phyloP scores from a whole-genome alignment of 495 filamentous ascomycete species.

The Daldinia grandis region DNA sequence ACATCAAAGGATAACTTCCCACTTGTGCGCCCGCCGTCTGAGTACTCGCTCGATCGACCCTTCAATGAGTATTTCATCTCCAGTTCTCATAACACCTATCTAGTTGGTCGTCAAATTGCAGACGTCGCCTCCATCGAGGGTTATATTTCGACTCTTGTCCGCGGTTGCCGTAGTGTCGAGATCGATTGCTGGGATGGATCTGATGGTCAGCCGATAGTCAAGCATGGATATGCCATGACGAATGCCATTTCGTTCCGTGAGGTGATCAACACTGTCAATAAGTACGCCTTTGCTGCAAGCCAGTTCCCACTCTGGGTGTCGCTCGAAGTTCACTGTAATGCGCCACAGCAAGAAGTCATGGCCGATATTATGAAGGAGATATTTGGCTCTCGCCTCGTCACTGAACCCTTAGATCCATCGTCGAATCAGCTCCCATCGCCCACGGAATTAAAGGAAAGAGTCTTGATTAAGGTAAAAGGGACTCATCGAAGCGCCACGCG shows the following conservation, averaged over 20 bases:
- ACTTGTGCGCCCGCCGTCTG: conserved; percentile 62
- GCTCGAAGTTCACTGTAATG: conserved; percentile 91
- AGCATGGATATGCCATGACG: conserved; percentile 89
- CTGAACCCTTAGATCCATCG: conserved; percentile 73
- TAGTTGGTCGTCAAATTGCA: conserved; percentile 87
- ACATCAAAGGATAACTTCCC: conserved; percentile 76
- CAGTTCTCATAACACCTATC: conserved; percentile 98
- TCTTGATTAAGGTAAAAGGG: conserved; percentile 94
- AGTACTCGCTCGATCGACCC: conserved; percentile 75
- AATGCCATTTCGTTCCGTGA: conserved; percentile 85
- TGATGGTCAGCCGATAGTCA: conserved; percentile 85
- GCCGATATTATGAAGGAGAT: conserved; percentile 86
- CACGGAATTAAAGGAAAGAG: conserved; percentile 79
- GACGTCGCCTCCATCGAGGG: conserved; percentile 91
- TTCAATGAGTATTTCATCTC: conserved; percentile 98
- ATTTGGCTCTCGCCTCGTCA: conserved; percentile 79
- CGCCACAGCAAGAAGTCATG: conserved; percentile 86
- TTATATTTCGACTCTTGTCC: conserved; percentile 88
- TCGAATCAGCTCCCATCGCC: conserved; percentile 78
- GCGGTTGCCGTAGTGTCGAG: conserved; percentile 93
- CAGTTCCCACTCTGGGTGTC: conserved; percentile 91
- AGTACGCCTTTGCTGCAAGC: conserved; percentile 86
- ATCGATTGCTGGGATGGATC: conserved; percentile 97
- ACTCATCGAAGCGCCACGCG: conserved; percentile 52
- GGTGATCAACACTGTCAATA: conserved; percentile 89